Conservation (phyloP, 371 early-diverging fungal species). For the Mucor velutinosus region DNA sequence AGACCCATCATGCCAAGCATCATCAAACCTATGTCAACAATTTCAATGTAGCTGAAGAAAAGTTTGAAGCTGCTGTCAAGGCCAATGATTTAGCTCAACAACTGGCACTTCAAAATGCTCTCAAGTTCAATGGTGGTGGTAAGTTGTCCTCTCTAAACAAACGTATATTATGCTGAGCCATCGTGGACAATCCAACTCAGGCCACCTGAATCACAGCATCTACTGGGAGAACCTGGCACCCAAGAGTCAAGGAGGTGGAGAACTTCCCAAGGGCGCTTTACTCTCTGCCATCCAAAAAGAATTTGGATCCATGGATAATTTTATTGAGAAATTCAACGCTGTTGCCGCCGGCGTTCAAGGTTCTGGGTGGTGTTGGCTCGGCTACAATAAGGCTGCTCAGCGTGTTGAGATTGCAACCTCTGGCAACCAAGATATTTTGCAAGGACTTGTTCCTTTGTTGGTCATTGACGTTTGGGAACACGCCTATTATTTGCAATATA, state of each 20-base stretch:
- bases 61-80: conserved; percentile 71
- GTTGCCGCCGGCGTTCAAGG: conserved; percentile 92
- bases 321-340: conserved; percentile 79
- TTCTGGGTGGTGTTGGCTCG: conserved; percentile 98
- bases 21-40: conserved; percentile 78
- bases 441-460: conserved; percentile 80
- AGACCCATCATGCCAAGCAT: conserved; percentile 95
- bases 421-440: conserved; percentile 92
- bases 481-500: conserved; percentile 95
- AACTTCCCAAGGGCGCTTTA: conserved; percentile 21
- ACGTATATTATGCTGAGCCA: too few species aligned
- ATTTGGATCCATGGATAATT: conserved; percentile 88
- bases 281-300: conserved; percentile 66
- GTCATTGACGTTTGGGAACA: conserved; percentile 99
- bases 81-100: conserved; percentile 73
- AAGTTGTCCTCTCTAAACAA: not conserved
- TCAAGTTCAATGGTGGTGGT: conserved; percentile 97
- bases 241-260: conserved; percentile 39
- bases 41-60: conserved; percentile 64
- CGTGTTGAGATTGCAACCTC: conserved; percentile 87
- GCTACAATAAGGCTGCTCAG: conserved; percentile 81
- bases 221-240: conserved; percentile 96
- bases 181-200: not conserved
- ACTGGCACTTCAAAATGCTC: conserved; percentile 75
- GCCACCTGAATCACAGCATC: conserved; percentile 97